These are phyloP conservation scores for Annulohypoxylon stygium DNA, from an alignment of 495 filamentous ascomycete species.

Conservation along the genomic window DNA sequence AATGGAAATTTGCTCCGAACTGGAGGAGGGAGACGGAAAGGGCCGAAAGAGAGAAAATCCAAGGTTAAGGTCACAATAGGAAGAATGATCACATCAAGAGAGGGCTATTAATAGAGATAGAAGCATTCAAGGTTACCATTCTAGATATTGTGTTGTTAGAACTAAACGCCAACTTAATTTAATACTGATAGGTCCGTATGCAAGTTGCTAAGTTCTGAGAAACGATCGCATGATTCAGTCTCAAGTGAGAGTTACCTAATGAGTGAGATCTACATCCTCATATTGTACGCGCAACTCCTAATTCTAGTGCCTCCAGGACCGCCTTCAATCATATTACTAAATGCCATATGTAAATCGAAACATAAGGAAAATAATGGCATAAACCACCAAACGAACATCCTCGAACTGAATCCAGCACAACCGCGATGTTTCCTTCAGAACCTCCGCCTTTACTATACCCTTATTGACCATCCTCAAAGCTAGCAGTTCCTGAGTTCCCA, in stretches of 20 bases:
- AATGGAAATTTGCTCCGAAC: constrained; percentile 56
- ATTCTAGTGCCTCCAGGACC: no score
- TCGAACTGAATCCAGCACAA: background rate
- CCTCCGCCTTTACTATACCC: background rate
- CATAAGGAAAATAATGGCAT: background rate
- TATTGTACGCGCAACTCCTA: no score
- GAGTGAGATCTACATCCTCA: no score
- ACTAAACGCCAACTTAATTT: background rate
- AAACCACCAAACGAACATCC: no score
- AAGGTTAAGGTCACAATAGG: constrained; percentile 32
- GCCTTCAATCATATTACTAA: background rate
- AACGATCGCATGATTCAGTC: background rate
- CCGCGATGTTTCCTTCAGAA: background rate
- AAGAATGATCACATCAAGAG: constrained; percentile 10
- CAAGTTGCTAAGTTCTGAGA: background rate
- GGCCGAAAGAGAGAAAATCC: constrained; percentile 28
- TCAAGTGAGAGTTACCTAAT: no score
- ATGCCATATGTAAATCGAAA: background rate
- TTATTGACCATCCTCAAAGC: background rate
- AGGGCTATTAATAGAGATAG: background rate
- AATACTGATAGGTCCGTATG: background rate
- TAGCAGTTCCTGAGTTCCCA: no score
- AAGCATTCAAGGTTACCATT: background rate
- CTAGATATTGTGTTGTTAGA: background rate
- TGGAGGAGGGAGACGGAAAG: constrained; percentile 55